These are phyloP conservation scores for Anisodus acutangulus DNA, from an alignment of 257 asterid species.

Conservation along the genomic window DNA sequence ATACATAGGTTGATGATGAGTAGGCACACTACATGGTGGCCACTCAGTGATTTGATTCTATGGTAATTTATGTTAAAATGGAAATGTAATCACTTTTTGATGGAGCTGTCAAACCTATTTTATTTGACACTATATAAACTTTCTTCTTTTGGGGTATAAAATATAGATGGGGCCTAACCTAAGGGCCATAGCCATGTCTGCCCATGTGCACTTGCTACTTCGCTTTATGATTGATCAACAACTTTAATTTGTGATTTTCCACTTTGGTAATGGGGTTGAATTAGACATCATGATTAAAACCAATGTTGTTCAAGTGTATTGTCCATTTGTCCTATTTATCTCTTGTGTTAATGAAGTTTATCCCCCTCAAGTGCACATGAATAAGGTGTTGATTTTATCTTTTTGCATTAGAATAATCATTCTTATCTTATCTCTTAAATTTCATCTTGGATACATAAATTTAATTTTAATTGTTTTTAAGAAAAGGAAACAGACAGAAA, in stretches of 20 bases:
- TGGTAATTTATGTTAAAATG: conserved; percentile 35
- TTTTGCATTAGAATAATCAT: background rate
- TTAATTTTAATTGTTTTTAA: too few species aligned
- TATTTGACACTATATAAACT: background rate
- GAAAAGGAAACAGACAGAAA: background rate
- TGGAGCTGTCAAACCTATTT: conserved; percentile 35
- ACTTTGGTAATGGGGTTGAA: conserved; percentile 44
- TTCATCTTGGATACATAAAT: background rate
- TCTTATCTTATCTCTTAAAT: background rate
- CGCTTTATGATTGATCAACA: conserved; percentile 34
- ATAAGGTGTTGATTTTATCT: background rate
- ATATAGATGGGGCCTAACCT: conserved; percentile 41
- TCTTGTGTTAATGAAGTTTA: conserved; percentile 44
- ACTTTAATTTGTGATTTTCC: conserved; percentile 40
- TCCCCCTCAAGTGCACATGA: conserved; percentile 8
- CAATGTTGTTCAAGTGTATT: conserved; percentile 25
- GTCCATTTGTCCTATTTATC: conserved; percentile 10
- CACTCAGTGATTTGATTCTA: conserved; percentile 33
- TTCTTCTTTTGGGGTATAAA: background rate
- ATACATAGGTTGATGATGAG: background rate
- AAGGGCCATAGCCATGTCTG: conserved; percentile 32
- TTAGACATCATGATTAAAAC: conserved; percentile 49
- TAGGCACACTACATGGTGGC: conserved; percentile 43
- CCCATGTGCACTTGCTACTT: conserved; percentile 52
- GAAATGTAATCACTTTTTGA: conserved; percentile 38